Conservation (phyloP, 83 land plant genomes). For the Diphasiastrum complanatum region DNA sequence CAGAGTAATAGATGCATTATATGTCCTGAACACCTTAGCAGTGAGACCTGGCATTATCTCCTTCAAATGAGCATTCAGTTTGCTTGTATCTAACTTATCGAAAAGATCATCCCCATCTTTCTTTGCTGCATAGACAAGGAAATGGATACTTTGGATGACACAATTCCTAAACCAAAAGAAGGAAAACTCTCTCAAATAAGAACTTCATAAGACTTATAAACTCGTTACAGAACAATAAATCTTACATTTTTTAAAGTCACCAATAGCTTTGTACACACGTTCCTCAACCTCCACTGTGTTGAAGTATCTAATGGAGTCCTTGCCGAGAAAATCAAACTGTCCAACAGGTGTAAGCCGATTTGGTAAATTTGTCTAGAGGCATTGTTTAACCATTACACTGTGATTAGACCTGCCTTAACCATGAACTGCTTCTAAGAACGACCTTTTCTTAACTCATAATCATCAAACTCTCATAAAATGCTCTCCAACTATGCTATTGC, state of each 20-base stretch:
- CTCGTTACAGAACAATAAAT: background rate
- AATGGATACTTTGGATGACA: background rate
- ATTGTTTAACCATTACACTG: no score
- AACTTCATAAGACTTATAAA: background rate
- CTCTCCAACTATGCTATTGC: no score
- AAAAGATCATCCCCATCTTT: conserved; percentile 67
- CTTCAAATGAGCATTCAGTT: conserved; percentile 88
- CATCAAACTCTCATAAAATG: no score
- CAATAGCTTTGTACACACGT: conserved; percentile 73
- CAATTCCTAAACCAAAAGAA: background rate
- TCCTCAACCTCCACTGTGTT: conserved; percentile 82
- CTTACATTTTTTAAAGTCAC: conserved; percentile 56
- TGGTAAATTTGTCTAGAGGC: no score
- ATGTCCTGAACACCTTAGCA: conserved; percentile 97
- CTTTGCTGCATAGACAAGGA: conserved; percentile 48
- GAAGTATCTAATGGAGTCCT: conserved; percentile 88
- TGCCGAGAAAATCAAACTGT: conserved; percentile 98
- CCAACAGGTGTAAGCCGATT: no score
- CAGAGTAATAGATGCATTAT: conserved; percentile 94
- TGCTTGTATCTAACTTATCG: conserved; percentile 86
- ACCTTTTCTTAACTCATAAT: no score
- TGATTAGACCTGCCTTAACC: no score
- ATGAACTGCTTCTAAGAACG: no score
- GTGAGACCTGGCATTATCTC: conserved; percentile 92
- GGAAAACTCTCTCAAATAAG: background rate